Evolutionary conservation across 2,329 filamentous ascomycete genomes (phyloP), one percentile per base, ranked within the genome.

Genomic region (Tolypocladium sp.): DNA sequence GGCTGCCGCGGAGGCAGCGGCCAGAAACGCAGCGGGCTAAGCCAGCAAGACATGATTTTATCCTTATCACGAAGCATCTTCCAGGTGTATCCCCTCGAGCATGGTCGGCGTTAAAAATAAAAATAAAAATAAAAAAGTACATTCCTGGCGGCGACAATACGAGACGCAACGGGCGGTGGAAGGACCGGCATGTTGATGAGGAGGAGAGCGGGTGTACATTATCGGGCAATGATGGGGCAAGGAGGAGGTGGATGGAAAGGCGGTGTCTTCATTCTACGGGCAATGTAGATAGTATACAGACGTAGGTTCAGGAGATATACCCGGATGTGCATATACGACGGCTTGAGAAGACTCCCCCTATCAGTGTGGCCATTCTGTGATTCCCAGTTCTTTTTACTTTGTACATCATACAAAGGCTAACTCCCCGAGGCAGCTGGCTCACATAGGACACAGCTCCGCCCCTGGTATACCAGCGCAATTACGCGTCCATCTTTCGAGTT

Each of bases 1-100:
- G 55, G 80, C 81, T 1, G 82, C 78, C 1, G 72, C 69, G 12
- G 82, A 85, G 63, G 82, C 82, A 2, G 80, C 81, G 55, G 65
- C 69, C 56, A 74, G 82, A 60, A 85, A 84, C 58, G 75, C 74
- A 4, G 72, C 74, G 42, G 77, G 74, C 46, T 81, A 65, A 72
- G n/a, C 15, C 30, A 37, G 49, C 30, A 22, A 12, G 10, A 7
- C 20, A 52, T 20, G 38, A 20, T 15, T 30, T 22, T 10, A 6
- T 35, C 4, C 25, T 52, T 3, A 4, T 15, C 30, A 10, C 30
- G 49, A 56, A 33, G 25, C 54, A 44, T 44, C 13, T 22, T 27
- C 6, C 17, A 41, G 40, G 40, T 40, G 54, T 41, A 56, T 42
- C 40, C 38, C 20, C 6, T 4, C 8, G 25, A 10, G 25, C 17